Conservation (phyloP, 129 eudicot species). For the Logfia minima region DNA sequence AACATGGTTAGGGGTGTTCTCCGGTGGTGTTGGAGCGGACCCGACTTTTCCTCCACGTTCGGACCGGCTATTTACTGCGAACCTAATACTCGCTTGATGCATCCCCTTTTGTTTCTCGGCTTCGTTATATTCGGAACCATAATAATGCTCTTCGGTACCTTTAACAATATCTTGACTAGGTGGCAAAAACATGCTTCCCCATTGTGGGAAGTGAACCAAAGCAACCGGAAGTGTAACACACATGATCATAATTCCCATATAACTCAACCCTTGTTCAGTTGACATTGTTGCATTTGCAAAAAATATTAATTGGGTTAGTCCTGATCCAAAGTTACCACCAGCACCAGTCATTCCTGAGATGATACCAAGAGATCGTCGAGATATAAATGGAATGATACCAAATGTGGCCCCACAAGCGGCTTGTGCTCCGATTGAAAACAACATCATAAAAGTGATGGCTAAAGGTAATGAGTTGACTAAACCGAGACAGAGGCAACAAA, state of each 20-base stretch:
- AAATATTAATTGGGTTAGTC: conserved; percentile 66
- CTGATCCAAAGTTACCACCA: conserved; percentile 84
- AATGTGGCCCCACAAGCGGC: conserved; percentile 94
- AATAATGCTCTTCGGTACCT: conserved; percentile 53
- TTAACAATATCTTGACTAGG: conserved; percentile 41
- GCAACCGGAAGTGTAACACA: conserved; percentile 52
- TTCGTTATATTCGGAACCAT: conserved; percentile 62
- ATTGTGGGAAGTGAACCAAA: conserved; percentile 68
- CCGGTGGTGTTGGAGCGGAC: conserved; percentile 53
- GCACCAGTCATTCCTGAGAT: conserved; percentile 88
- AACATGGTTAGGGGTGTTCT: conserved; percentile 53
- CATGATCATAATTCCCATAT: conserved; percentile 78
- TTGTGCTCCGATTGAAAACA: conserved; percentile 81
- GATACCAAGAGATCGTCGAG: conserved; percentile 72
- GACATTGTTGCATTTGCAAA: conserved; percentile 53
- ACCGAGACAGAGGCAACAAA: conserved; percentile 69
- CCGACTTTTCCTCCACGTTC: conserved; percentile 66
- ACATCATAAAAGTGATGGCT: conserved; percentile 64
- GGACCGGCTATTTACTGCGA: conserved; percentile 67
- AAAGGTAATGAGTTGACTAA: conserved; percentile 45
- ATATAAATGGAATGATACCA: conserved; percentile 79
- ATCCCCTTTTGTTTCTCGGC: conserved; percentile 69
- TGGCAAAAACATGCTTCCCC: conserved; percentile 69
- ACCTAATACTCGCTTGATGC: conserved; percentile 70
- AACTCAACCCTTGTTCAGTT: conserved; percentile 48